These are phyloP conservation scores for Periconia macrospinosa DNA, from an alignment of 2,329 filamentous ascomycete genomes.

Conservation along the genomic window DNA sequence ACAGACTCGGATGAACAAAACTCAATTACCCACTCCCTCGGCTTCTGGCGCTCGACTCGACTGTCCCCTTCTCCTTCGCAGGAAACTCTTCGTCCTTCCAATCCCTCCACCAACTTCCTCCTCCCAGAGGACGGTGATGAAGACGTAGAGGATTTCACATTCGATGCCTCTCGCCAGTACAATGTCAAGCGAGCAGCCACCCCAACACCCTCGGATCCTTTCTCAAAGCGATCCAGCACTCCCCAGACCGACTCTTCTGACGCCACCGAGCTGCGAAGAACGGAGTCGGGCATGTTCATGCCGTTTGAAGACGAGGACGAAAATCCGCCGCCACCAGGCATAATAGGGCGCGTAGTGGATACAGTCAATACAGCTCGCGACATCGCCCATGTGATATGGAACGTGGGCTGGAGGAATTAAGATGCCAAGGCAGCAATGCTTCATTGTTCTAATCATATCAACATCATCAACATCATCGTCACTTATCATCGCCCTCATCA, in stretches of 20 bases:
- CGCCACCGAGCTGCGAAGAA: conserved; percentile 68
- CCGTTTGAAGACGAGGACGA: conserved; percentile 76
- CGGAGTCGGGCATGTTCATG: conserved; percentile 89
- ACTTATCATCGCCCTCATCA: conserved; percentile 24
- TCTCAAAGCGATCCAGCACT: conserved; percentile 2
- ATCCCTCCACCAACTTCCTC: conserved; percentile 66
- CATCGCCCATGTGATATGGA: conserved; percentile 69
- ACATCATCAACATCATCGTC: not conserved
- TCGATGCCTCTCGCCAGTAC: conserved; percentile 46
- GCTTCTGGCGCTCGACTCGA: conserved; percentile 50
- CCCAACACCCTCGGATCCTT: conserved; percentile 37
- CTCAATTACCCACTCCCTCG: conserved; percentile 41
- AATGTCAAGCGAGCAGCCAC: conserved; percentile 37
- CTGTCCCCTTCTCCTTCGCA: conserved; percentile 77
- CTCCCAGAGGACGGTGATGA: conserved; percentile 62
- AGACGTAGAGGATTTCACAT: conserved; percentile 43
- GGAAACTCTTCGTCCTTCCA: conserved; percentile 75
- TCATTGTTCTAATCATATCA: not conserved
- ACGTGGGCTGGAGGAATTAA: conserved; percentile 62
- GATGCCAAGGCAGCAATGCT: too few relatives aligned
- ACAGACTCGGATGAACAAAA: conserved; percentile 65
- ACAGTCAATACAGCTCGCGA: conserved; percentile 69
- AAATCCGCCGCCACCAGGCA: conserved; percentile 58
- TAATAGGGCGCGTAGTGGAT: conserved; percentile 80
- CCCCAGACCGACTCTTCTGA: conserved; percentile 18